Percentiles rank a stretch among this genome's conserved stretches.
Conservation (phyloP, 345 rosid species). For the Hibiscus mutabilis region DNA sequence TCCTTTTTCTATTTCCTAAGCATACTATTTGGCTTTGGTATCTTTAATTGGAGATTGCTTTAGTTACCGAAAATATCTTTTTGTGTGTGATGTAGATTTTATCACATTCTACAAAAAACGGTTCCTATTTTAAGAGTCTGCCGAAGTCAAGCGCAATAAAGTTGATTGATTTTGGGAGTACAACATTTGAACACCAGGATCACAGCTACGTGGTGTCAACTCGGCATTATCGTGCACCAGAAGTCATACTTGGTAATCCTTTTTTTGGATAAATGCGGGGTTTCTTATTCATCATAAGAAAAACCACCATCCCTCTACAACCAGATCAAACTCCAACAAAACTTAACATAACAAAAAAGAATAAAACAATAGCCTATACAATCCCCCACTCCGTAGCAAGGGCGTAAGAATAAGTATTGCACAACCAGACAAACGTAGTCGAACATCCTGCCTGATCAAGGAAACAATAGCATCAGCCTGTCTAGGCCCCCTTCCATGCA, state of each 20-base stretch:
- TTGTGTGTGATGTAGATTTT: constrained; percentile 35
- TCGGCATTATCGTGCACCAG: constrained; percentile 46
- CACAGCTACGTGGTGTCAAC: constrained; percentile 35
- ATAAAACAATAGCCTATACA: too few relatives aligned
- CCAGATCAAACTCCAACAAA: too few relatives aligned
- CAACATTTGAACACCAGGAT: constrained; percentile 72
- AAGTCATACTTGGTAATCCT: constrained; percentile 65
- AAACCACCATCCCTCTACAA: too few relatives aligned
- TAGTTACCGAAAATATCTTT: not conserved
- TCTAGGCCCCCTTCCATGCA: too few relatives aligned
- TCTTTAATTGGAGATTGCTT: not conserved
- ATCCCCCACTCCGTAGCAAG: too few relatives aligned
- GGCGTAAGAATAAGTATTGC: too few relatives aligned
- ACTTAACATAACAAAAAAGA: too few relatives aligned
- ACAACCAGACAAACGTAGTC: too few relatives aligned
- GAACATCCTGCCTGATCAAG: too few relatives aligned
- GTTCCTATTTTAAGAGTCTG: constrained; percentile 57
- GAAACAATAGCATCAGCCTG: too few relatives aligned
- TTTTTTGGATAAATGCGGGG: too few relatives aligned
- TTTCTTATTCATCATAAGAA: too few relatives aligned
- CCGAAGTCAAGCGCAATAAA: constrained; percentile 35
- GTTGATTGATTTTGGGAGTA: constrained; percentile 82
- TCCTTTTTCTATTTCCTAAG: not conserved
- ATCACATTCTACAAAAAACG: constrained; percentile 59
- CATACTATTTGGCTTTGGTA: not conserved